Conservation (phyloP, 108 stramenopile species). For the Pseudonitzschia delicatissima region DNA sequence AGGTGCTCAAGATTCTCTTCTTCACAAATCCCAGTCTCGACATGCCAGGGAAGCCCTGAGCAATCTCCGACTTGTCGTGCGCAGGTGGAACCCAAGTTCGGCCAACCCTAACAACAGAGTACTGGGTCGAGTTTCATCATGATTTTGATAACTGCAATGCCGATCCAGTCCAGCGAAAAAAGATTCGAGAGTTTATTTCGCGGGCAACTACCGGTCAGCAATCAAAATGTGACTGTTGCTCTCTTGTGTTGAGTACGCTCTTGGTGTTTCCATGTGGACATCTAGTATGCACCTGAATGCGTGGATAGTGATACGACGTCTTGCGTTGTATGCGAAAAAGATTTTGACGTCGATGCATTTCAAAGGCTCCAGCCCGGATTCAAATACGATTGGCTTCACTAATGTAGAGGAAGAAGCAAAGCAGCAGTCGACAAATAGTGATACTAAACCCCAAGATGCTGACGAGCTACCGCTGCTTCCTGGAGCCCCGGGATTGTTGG, state of each 20-base stretch:
- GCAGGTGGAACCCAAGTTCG: conserved; percentile 63
- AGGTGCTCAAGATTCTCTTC: conserved; percentile 78
- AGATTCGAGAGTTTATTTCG: conserved; percentile 57
- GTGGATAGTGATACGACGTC: conserved; percentile 39
- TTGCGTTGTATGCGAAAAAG: conserved; percentile 40
- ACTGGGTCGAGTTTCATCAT: conserved; percentile 65
- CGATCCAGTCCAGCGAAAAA: conserved; percentile 28
- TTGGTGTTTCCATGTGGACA: conserved; percentile 70
- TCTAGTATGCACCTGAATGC: conserved; percentile 85
- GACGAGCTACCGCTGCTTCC: neutral
- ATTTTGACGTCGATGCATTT: conserved; percentile 79
- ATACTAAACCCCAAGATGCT: neutral
- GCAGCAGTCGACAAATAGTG: neutral
- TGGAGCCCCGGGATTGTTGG: conserved; percentile 15
- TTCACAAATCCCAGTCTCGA: conserved; percentile 59
- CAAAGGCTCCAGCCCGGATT: conserved; percentile 80
- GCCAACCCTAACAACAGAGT: conserved; percentile 35
- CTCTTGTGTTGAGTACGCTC: conserved; percentile 55
- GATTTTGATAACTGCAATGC: conserved; percentile 34
- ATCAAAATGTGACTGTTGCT: conserved; percentile 64
- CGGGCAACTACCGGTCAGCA: conserved; percentile 46
- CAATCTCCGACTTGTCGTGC: conserved; percentile 77
- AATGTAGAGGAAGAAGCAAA: conserved; percentile 45
- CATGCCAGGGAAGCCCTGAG: conserved; percentile 58
- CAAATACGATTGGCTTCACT: conserved; percentile 35